Evolutionary conservation across 2,329 filamentous ascomycete species (phyloP), one percentile per base, ranked within the genome.

Genomic region (Ophiostoma perfectum): DNA sequence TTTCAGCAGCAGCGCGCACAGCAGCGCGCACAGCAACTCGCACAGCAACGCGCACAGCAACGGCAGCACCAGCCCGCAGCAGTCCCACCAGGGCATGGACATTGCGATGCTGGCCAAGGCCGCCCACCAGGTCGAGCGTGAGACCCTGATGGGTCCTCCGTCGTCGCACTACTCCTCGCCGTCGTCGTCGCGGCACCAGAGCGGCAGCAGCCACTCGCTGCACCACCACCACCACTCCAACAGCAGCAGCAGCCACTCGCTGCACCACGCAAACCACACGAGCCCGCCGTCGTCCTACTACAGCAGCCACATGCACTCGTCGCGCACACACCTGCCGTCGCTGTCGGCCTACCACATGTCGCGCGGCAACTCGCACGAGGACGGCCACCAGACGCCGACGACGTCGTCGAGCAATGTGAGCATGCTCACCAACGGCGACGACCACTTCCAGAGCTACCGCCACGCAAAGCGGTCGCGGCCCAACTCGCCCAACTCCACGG

Each of bases 321-420:
- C 82, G 70, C 83, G 86, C 71, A 85, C 84, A 69, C 90, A 90
- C 72, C 84, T 92, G 58, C 90, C 90, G 39, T 92, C 89, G 9
- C 84, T 95, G 38, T 91, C 90, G 1, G 88, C 90, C n/a, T 97
- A 97, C 78, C 92, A 93, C 76, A 97, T 98, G 93, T 93, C 92
- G 66, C 86, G 94, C 72, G 91, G 91, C 72, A 91, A 94, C 80
- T 93, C 91, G 8, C 87, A 91, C 75, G 90, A 93, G 70, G 91
- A 92, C 62, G 64, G 55, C 47, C 58, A 63, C 58, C 58, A 63
- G 58, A 41, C 58, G 8, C 64, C 58, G 58, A 67, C 68, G 64
- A 66, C n/a, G n/a, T 62, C 58, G 58, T 63, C 58, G 16, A 63
- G 58, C 58, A 63, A n/a, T 5, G 58, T 41, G 36, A 63, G 38